Percentiles rank a stretch among this genome's conserved stretches.
These are phyloP conservation scores for Aureobasidium sp. DNA, from an alignment of 2,329 filamentous ascomycete species.

Conservation along the genomic window DNA sequence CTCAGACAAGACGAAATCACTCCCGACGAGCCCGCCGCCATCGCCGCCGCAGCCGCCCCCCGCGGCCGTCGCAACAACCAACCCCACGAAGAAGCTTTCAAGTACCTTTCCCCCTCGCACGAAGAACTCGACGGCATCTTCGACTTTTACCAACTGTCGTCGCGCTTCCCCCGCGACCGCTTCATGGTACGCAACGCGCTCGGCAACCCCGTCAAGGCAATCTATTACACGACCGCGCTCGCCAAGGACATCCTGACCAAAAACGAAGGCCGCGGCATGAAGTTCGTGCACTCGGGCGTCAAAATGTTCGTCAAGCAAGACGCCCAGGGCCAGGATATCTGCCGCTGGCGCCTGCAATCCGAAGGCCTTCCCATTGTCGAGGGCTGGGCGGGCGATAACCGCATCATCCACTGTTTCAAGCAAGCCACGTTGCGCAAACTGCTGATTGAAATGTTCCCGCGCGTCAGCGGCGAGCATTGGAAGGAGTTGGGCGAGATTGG, in stretches of 20 bases:
- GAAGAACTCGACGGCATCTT: constrained; percentile 68
- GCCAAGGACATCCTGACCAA: constrained; percentile 74
- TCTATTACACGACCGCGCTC: constrained; percentile 88
- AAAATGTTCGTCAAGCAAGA: constrained; percentile 99
- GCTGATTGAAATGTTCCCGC: constrained; percentile 94
- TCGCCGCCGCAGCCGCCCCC: constrained; percentile 13
- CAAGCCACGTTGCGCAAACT: constrained; percentile 73
- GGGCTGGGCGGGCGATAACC: constrained; percentile 72
- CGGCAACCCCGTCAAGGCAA: constrained; percentile 81
- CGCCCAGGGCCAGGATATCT: constrained; percentile 74
- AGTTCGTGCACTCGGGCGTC: constrained; percentile 92
- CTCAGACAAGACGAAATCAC: constrained; percentile 11
- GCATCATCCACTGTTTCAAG: constrained; percentile 65
- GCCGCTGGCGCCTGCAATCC: constrained; percentile 89
- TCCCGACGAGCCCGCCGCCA: constrained; percentile 16
- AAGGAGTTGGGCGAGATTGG: constrained; percentile 78
- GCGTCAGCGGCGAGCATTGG: constrained; percentile 66
- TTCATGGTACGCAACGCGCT: constrained; percentile 94
- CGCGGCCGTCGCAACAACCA: constrained; percentile 27
- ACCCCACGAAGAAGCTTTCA: constrained; percentile 83
- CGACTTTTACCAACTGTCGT: constrained; percentile 74
- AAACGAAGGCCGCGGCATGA: constrained; percentile 86
- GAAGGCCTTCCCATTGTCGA: constrained; percentile 89
- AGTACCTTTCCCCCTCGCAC: constrained; percentile 70
- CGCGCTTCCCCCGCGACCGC: constrained; percentile 77